Evolutionary conservation across 2,329 filamentous ascomycete genomes (phyloP), one percentile per base, ranked within the genome.

Genomic region (Penicillium olsonii): DNA sequence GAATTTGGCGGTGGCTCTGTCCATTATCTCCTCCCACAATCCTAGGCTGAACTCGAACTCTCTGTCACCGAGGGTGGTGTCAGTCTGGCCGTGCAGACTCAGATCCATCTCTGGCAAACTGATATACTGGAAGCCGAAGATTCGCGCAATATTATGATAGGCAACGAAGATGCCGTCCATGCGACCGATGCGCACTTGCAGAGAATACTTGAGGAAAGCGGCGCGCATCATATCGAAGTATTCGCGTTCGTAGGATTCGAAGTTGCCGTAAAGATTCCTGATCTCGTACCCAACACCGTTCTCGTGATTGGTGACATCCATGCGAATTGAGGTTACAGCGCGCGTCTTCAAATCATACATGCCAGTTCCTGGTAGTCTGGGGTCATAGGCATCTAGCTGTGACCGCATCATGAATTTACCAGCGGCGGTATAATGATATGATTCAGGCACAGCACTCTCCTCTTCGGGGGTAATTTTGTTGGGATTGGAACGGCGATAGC

Each of bases 81-180:
- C 78, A 0, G 68, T 63, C 42, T 90, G 87, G 18, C 90, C 91
- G 66, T 99, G 95, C n/a, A 99, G 72, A 0, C 90, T 82, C n/a
- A 79, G 67, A 67, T 99, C 94, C 87, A 99, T 91, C 65, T 99
- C 94, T 4, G 82, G 68, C 12, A 97, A 73, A 51, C 85, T 85
- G 52, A 99, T 81, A 67, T 99, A 99, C 70, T 99, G 94, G 70
- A 99, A 99, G 5, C 94, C 94, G 67, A 99, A 99, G 42, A 99
- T 95, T 47, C 92, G 87, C 70, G 92, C 81, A 2, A 91, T 89
- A 68, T 99, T 99, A 76, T 99, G 94, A 68, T 85, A 99, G 2
- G 94, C 94, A 18, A 97, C 88, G 65, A 97, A 99, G 42, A 97
- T 96, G 45, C 94, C 94, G 66, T 99, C 92, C 95, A 99, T 99